Conservation (phyloP, 768 basidiomycete genomes). For the Termitomyces sp. region DNA sequence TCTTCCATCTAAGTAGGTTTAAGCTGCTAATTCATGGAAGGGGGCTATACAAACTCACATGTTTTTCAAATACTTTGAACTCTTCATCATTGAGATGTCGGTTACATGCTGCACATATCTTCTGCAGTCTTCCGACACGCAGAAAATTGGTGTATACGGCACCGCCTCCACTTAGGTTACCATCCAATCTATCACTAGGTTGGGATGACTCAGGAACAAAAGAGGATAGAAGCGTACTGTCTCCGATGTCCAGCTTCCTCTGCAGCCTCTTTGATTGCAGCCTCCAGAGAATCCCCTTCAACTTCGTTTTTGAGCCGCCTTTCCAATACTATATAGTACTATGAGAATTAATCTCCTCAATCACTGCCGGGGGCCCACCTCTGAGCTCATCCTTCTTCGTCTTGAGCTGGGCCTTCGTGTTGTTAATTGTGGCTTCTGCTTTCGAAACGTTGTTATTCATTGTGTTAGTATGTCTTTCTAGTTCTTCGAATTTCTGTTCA, state of each 20-base stretch:
- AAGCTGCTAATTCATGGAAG: neutral
- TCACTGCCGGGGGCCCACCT: slow-evolving; percentile 30
- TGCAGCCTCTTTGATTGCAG: slow-evolving; percentile 41
- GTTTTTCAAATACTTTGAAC: slow-evolving; percentile 58
- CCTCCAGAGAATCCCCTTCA: slow-evolving; percentile 32
- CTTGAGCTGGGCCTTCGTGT: slow-evolving; percentile 54
- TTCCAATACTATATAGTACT: slow-evolving; percentile 38
- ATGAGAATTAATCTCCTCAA: neutral
- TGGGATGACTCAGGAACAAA: neutral
- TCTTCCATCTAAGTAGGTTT: slow-evolving; percentile 47
- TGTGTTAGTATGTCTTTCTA: slow-evolving; percentile 35
- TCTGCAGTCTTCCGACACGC: slow-evolving; percentile 51
- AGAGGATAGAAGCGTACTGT: slow-evolving; percentile 27
- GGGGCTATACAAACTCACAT: slow-evolving; percentile 39
- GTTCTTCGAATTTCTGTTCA: slow-evolving; percentile 52
- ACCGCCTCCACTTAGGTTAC: slow-evolving; percentile 23
- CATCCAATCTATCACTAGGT: slow-evolving; percentile 18
- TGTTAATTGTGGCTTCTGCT: slow-evolving; percentile 55
- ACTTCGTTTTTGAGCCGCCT: slow-evolving; percentile 31
- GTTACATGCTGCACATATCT: slow-evolving; percentile 73
- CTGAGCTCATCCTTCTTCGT: slow-evolving; percentile 58
- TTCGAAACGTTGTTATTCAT: slow-evolving; percentile 57
- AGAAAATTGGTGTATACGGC: slow-evolving; percentile 51
- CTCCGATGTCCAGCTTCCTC: slow-evolving; percentile 36
- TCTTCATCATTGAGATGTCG: slow-evolving; percentile 53